These are phyloP conservation scores for Camillea tinctor DNA, from an alignment of 2,329 filamentous ascomycete species.

Conservation along the genomic window DNA sequence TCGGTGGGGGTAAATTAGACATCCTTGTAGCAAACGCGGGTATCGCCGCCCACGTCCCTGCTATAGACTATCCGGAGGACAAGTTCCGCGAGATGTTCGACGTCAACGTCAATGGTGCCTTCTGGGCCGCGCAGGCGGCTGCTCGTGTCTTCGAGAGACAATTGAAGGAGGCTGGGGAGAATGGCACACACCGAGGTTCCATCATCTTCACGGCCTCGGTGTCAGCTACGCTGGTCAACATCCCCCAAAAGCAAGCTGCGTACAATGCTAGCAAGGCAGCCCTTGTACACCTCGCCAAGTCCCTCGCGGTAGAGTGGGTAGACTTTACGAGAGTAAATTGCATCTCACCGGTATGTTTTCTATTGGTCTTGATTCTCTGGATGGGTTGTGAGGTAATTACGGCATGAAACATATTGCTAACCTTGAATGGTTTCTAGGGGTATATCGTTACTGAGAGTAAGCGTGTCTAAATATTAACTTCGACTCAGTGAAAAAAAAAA, in stretches of 20 bases:
- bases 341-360: slow-evolving; percentile 35
- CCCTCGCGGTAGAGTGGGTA: slow-evolving; percentile 43
- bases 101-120: slow-evolving; percentile 42
- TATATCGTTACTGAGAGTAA: slow-evolving; percentile 35
- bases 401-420: neutral
- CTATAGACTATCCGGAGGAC: slow-evolving; percentile 40
- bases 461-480: neutral
- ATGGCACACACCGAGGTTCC: slow-evolving; percentile 29
- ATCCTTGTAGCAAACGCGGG: slow-evolving; percentile 44
- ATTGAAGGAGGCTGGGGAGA: slow-evolving; percentile 22
- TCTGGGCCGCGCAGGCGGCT: slow-evolving; percentile 43
- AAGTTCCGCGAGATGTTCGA: slow-evolving; percentile 37
- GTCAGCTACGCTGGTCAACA: slow-evolving; percentile 40
- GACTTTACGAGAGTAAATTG: slow-evolving; percentile 41
- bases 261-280: slow-evolving; percentile 45
- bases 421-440: slow-evolving; percentile 22
- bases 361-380: neutral
- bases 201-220: slow-evolving; percentile 42
- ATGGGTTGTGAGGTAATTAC: neutral
- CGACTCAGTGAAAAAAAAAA: neutral
- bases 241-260: slow-evolving; percentile 41
- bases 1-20: slow-evolving; percentile 37
- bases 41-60: slow-evolving; percentile 36
- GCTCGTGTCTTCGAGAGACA: slow-evolving; percentile 38
- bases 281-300: slow-evolving; percentile 40